phyloP scores from a whole-genome alignment of 2,329 filamentous ascomycete genomes.

The Ophiostoma tasmaniense region DNA sequence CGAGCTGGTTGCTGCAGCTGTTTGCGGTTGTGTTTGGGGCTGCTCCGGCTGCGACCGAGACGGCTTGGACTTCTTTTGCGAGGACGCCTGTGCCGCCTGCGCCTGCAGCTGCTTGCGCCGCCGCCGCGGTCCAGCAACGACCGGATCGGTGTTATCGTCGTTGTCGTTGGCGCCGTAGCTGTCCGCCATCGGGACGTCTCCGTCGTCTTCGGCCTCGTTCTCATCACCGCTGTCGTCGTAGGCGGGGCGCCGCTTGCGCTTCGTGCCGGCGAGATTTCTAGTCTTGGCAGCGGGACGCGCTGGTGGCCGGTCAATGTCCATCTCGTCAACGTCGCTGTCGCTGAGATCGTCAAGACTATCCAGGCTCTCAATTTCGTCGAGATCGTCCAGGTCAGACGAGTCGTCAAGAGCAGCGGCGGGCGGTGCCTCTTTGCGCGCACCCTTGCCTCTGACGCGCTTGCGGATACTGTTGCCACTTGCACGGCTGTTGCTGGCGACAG shows the following conservation, averaged over 20 bases:
- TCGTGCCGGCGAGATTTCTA: not conserved
- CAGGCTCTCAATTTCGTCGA: not conserved
- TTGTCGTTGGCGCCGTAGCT: not conserved
- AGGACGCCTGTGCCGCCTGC: not conserved
- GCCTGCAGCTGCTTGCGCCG: not conserved
- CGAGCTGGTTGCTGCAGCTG: not conserved
- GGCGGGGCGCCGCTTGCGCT: not conserved
- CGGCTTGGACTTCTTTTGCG: not conserved
- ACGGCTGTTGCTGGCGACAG: not conserved
- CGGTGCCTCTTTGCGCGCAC: slow-evolving; percentile 22
- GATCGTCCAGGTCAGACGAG: not conserved
- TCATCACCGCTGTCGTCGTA: not conserved
- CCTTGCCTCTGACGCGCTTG: not conserved
- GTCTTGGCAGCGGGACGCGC: not conserved
- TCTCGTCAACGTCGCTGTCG: not conserved
- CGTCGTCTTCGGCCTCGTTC: not conserved
- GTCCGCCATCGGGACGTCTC: not conserved
- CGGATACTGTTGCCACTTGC: slow-evolving; percentile 3
- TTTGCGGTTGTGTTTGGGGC: not conserved
- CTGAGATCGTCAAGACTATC: not conserved
- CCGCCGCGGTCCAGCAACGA: not conserved
- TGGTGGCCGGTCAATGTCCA: not conserved
- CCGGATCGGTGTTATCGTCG: slow-evolving; percentile 6
- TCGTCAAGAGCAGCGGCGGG: not conserved
- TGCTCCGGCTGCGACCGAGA: not conserved